Conservation (phyloP, 2,329 filamentous ascomycete species). For the Exophiala spinifera region DNA sequence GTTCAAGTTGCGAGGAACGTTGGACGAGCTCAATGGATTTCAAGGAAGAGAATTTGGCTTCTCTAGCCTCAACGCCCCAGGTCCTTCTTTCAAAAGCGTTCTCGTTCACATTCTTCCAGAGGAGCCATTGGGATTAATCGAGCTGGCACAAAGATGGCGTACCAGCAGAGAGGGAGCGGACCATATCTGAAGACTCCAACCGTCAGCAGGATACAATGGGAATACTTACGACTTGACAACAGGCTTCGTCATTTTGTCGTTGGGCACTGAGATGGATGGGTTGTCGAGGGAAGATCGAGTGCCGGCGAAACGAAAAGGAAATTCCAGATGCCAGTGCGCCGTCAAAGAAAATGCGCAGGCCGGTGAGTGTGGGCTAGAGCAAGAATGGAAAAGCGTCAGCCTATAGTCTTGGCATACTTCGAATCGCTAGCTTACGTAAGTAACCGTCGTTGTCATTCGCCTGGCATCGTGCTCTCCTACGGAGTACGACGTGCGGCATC, state of each 20-base stretch:
- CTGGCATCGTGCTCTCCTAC: too few species aligned
- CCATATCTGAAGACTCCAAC: conserved; percentile 65
- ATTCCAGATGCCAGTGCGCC: conserved; percentile 8
- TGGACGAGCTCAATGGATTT: conserved; percentile 68
- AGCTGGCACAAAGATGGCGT: conserved; percentile 64
- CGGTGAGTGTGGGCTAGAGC: background rate
- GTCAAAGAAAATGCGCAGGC: conserved; percentile 2
- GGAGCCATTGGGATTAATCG: conserved; percentile 64
- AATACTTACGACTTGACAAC: conserved; percentile 59
- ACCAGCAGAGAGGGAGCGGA: conserved; percentile 78
- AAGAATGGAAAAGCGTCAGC: conserved; percentile 6
- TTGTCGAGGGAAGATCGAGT: conserved; percentile 31
- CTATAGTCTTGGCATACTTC: conserved; percentile 1
- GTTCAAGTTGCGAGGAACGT: conserved; percentile 18
- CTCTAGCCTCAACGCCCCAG: conserved; percentile 79
- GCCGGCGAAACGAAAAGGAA: conserved; percentile 9
- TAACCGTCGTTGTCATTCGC: too few species aligned
- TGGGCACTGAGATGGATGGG: conserved; percentile 43
- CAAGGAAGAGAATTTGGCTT: conserved; percentile 61
- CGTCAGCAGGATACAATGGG: conserved; percentile 40
- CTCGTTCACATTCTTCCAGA: conserved; percentile 41
- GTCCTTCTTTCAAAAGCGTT: conserved; percentile 31
- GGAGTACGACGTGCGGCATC: background rate
- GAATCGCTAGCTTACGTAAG: background rate
- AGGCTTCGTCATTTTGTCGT: conserved; percentile 52